Base-by-base conservation (phyloP, 805 yeast species). In the Lipomyces starkeyi region DNA sequence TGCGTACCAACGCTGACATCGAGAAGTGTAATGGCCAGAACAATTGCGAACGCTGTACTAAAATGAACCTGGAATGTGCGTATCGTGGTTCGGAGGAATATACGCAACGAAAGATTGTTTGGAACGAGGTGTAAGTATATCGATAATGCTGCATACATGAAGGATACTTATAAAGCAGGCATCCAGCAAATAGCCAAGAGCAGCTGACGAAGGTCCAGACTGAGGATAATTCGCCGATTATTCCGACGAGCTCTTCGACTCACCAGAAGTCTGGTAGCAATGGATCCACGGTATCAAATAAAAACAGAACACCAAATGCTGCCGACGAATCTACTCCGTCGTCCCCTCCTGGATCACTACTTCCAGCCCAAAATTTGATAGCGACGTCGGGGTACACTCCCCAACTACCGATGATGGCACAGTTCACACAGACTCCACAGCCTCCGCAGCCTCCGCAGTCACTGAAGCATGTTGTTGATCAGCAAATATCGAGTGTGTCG, bases 21-120 rank as follows among this genome's bases (percentile, higher is more conserved):
- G 13, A 20, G 17, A n/a, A 73, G 73, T 73, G 76, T 60, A 74
- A 73, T 54, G 76, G 76, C 1, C 22, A 60, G 25, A 54, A 32
- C 2, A 73, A 68, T n/a, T 74, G 76, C 56, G 64, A 59, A 14
- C 61, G 76, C 6, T 74, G 76, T 49, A 58, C 55, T 17, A 68
- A 67, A 27, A 54, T 65, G 58, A 63, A 63, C n/a, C 65, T 73
- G 9, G 65, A 61, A 9, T 74, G 76, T 56, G 52, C 65, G 13
- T 74, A 74, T 62, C 52, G 59, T 27, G 17, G 14, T 14, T 65
- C 69, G 35, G 66, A 62, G 22, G 47, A 37, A 17, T 59, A 55
- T 43, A 66, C 60, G 43, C 37, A 57, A 40, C 56, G 34, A 17
- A 14, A 25, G 53, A 17, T 43, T 67, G 7, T 60, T 35, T 34